These are phyloP conservation scores for Kregervanrija delftensis DNA, from an alignment of 805 yeast species.

Conservation along the genomic window DNA sequence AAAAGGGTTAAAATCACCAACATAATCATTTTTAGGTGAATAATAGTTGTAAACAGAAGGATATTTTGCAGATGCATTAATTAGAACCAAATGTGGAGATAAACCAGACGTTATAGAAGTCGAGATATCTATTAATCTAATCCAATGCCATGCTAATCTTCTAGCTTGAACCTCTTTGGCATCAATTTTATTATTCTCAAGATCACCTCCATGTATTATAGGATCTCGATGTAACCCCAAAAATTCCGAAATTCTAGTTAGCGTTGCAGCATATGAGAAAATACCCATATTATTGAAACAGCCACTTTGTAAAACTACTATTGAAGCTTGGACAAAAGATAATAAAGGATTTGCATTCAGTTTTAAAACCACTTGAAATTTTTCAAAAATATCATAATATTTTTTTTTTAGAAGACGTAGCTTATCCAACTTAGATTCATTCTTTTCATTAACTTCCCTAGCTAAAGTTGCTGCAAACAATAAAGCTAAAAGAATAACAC, in stretches of 20 bases:
- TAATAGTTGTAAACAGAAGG: constrained; percentile 11
- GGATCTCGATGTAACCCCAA: constrained; percentile 15
- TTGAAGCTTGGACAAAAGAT: constrained; percentile 9
- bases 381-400: constrained; percentile 7
- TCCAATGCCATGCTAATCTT: constrained; percentile 11
- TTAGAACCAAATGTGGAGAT: constrained; percentile 15
- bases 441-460: constrained; percentile 5
- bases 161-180: constrained; percentile 8
- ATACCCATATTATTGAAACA: constrained; percentile 9
- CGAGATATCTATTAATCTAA: constrained; percentile 11
- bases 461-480: constrained; percentile 9
- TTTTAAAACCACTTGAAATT: constrained; percentile 6
- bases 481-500: constrained; percentile 9
- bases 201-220: constrained; percentile 8
- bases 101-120: constrained; percentile 11
- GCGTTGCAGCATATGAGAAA: constrained; percentile 9
- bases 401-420: constrained; percentile 2
- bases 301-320: constrained; percentile 8
- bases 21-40: constrained; percentile 6
- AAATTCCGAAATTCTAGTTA: constrained; percentile 11
- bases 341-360: constrained; percentile 7
- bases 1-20: constrained; percentile 12
- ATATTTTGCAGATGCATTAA: constrained; percentile 10
- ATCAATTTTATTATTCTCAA: neutral
- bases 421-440: neutral